phyloP scores from a whole-genome alignment of 1,284 basidiomycete species.

The Trametes versicolor region DNA sequence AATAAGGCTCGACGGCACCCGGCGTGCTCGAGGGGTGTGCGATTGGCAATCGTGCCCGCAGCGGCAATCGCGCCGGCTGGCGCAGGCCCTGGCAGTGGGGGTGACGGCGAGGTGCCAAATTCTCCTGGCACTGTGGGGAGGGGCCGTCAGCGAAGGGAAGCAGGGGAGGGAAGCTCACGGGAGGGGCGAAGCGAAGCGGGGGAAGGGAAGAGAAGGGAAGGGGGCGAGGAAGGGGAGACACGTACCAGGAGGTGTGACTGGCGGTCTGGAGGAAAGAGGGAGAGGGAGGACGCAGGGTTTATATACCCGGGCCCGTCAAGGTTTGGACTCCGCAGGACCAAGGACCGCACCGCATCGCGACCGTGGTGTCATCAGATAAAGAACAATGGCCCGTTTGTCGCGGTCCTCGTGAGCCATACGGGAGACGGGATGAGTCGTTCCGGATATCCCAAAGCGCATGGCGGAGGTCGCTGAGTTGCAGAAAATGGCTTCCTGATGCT shows the following conservation, averaged over 20 bases:
- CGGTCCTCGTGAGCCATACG: not conserved
- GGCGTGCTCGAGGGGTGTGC: conserved; percentile 12
- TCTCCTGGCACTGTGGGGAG: conserved; percentile 9
- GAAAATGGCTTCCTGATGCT: conserved; percentile 4
- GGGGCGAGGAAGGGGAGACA: not conserved
- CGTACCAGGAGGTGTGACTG: conserved; percentile 19
- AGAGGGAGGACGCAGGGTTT: conserved; percentile 4
- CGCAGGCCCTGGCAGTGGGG: conserved; percentile 14
- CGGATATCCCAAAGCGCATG: not conserved
- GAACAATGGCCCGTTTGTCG: conserved; percentile 13
- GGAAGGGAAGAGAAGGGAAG: not conserved
- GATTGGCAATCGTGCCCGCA: not conserved
- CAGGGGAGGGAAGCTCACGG: not conserved
- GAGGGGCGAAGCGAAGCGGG: not conserved
- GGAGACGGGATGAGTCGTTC: not conserved
- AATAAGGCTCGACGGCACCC: not conserved
- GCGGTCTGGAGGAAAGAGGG: conserved; percentile 15
- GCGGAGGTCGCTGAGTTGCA: conserved; percentile 6
- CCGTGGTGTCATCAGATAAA: conserved; percentile 27
- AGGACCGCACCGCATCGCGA: conserved; percentile 9
- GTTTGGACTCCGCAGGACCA: conserved; percentile 29
- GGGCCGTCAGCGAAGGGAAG: not conserved
- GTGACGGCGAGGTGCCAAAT: conserved; percentile 9
- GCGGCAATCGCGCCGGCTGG: too few relatives aligned
- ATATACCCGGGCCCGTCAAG: conserved; percentile 14